Conservation (phyloP, 805 yeast genomes). For the Helenozyma rhizophorensis region DNA sequence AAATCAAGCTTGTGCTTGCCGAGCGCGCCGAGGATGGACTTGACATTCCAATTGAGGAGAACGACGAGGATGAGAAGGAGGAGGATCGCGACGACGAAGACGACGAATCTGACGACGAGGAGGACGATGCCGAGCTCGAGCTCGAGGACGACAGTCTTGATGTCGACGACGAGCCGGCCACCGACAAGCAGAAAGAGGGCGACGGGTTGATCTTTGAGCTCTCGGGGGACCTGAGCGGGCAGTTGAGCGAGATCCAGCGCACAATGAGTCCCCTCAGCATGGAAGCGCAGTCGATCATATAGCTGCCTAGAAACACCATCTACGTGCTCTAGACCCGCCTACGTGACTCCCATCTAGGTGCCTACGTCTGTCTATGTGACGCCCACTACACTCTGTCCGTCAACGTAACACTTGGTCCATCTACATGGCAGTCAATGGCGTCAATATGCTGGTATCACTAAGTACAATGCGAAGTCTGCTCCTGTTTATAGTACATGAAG, state of each 20-base stretch:
- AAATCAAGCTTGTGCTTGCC: constrained; percentile 25
- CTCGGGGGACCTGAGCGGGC: constrained; percentile 2
- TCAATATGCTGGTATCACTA: no score
- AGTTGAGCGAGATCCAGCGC: constrained; percentile 8
- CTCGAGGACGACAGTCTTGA: constrained; percentile 37
- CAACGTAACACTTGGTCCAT: no score
- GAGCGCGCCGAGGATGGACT: constrained; percentile 16
- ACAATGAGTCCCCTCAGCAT: constrained; percentile 12
- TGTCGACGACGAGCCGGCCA: constrained; percentile 36
- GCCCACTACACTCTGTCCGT: no score
- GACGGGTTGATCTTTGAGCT: constrained; percentile 4
- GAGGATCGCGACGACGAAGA: constrained; percentile 32
- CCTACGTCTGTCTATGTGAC: no score
- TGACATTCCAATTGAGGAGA: constrained; percentile 8
- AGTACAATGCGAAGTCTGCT: no score
- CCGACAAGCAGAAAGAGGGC: constrained; percentile 17
- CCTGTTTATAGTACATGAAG: no score
- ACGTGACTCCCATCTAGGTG: no score
- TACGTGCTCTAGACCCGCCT: not conserved
- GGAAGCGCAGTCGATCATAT: constrained; percentile 14
- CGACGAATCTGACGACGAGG: constrained; percentile 32
- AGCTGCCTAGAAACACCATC: no score
- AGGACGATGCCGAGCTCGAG: constrained; percentile 30
- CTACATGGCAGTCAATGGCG: no score
- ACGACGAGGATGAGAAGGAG: constrained; percentile 10